Conservation (phyloP, 495 filamentous ascomycete species). For the Trypethelium eluteriae region DNA sequence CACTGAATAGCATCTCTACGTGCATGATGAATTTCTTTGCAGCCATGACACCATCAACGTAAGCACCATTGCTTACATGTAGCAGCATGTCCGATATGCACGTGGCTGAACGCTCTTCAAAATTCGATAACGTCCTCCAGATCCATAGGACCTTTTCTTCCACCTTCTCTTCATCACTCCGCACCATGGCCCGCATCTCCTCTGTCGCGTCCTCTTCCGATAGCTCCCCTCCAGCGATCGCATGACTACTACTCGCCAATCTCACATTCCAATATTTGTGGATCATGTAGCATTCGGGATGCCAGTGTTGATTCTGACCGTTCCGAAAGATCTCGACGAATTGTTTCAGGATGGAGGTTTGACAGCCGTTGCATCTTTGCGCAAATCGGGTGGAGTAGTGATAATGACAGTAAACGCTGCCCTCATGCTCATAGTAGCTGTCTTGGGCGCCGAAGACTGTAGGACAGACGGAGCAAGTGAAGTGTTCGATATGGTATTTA, state of each 20-base stretch:
- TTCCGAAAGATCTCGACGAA: conserved; percentile 99
- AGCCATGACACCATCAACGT: conserved; percentile 87
- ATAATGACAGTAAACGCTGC: conserved; percentile 95
- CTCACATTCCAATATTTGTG: conserved; percentile 99
- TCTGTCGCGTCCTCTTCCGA: conserved; percentile 59
- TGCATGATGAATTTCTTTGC: conserved; percentile 97
- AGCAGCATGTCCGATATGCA: conserved; percentile 99
- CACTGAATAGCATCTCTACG: conserved; percentile 85
- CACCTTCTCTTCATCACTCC: conserved; percentile 84
- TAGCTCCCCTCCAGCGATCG: conserved; percentile 40
- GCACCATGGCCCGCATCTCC: conserved; percentile 64
- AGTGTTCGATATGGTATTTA: conserved; percentile 99
- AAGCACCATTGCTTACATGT: conserved; percentile 96
- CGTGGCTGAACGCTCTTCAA: conserved; percentile 93
- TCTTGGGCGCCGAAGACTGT: conserved; percentile 97
- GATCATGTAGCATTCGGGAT: conserved; percentile 99
- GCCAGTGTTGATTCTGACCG: conserved; percentile 97
- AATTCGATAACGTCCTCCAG: conserved; percentile 94
- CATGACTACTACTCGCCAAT: conserved; percentile 53
- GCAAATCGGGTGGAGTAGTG: conserved; percentile 98
- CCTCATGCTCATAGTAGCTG: conserved; percentile 97
- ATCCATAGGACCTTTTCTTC: conserved; percentile 97
- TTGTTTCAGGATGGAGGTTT: conserved; percentile 97
- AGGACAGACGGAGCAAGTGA: conserved; percentile 94
- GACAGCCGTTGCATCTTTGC: conserved; percentile 90